Base-by-base conservation (phyloP, 768 basidiomycete species). In the Trametes maxima region DNA sequence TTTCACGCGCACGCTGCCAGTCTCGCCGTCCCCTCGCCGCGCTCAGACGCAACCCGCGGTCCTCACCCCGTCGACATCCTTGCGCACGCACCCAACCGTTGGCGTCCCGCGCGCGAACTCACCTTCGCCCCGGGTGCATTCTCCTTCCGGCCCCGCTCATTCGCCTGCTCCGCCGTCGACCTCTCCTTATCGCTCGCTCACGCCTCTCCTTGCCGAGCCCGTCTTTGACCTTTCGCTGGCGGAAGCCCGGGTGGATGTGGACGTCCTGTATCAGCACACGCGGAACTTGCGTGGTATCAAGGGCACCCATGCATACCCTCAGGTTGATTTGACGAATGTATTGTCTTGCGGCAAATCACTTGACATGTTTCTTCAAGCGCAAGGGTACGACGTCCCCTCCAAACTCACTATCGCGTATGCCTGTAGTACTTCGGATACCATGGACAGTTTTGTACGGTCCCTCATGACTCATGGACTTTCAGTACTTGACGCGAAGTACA, bases 401-500 rank as follows among this genome's bases (percentile, higher is more conserved):
- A 49, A 49, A 25, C 47, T 49, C 47, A n/a, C 22, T 3, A 14
- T 49, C 25, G 47, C 47, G 12, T 33, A 11, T n/a, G 22, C 24
- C 22, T 33, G 22, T n/a, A 5, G 14, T 2, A 25, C 12, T 19
- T 49, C 25, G 22, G 22, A 24, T n/a, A 33, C 11, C 2, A 49
- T 49, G 47, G 47, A 25, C 12, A 19, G 5, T n/a, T 40, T 39
- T 14, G 36, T 53, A n/a, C n/a, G n/a, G n/a, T n/a, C n/a, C n/a
- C n/a, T n/a, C n/a, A n/a, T n/a, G n/a, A n/a, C n/a, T n/a, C n/a
- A n/a, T n/a, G 39, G 53, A 3, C 39, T 54, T 17, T 25, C 53
- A 2, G 42, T 33, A 7, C 42, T 54, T 35, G 53, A 54, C 22
- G 53, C 53, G 3, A 54, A 54, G 53, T 54, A 42, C 24, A 54